phyloP scores from a whole-genome alignment of 768 basidiomycete genomes.

The Tremella fuciformis region DNA sequence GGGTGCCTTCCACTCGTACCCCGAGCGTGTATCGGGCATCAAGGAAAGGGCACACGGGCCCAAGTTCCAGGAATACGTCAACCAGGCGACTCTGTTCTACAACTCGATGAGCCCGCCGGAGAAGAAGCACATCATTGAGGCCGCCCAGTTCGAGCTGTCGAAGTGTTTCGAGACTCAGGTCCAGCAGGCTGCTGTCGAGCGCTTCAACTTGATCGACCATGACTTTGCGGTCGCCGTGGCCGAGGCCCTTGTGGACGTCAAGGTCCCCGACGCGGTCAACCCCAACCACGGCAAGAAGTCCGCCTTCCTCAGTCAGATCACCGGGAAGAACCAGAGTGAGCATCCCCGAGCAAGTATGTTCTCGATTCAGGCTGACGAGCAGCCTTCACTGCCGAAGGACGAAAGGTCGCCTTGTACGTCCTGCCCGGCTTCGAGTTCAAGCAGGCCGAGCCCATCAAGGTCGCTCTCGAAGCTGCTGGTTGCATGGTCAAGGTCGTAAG shows the following conservation, averaged over 20 bases:
- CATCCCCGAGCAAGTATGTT: slow-evolving; percentile 17
- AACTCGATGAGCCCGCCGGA: slow-evolving; percentile 72
- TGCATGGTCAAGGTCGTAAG: slow-evolving; percentile 58
- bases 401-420: slow-evolving; percentile 69
- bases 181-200: slow-evolving; percentile 64
- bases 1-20: slow-evolving; percentile 55
- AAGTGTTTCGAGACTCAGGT: slow-evolving; percentile 76
- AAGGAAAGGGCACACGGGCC: slow-evolving; percentile 57
- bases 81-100: slow-evolving; percentile 75
- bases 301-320: slow-evolving; percentile 61
- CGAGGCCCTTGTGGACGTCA: slow-evolving; percentile 61
- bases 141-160: slow-evolving; percentile 76
- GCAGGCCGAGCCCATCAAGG: slow-evolving; percentile 63
- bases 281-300: slow-evolving; percentile 63
- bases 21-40: slow-evolving; percentile 55
- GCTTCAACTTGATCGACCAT: slow-evolving; percentile 71
- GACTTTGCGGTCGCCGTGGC: slow-evolving; percentile 71
- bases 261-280: slow-evolving; percentile 58
- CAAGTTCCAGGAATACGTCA: slow-evolving; percentile 71
- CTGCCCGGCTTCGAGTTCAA: slow-evolving; percentile 68
- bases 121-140: slow-evolving; percentile 66
- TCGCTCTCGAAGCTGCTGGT: slow-evolving; percentile 58
- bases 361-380: slow-evolving; percentile 10
- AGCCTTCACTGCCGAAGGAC: slow-evolving; percentile 57
- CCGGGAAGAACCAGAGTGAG: slow-evolving; percentile 45